Percentiles rank a stretch among this genome's conserved stretches.
phyloP scores from a whole-genome alignment of 805 yeast genomes.

The Wickerhamomyces strasburgensis region DNA sequence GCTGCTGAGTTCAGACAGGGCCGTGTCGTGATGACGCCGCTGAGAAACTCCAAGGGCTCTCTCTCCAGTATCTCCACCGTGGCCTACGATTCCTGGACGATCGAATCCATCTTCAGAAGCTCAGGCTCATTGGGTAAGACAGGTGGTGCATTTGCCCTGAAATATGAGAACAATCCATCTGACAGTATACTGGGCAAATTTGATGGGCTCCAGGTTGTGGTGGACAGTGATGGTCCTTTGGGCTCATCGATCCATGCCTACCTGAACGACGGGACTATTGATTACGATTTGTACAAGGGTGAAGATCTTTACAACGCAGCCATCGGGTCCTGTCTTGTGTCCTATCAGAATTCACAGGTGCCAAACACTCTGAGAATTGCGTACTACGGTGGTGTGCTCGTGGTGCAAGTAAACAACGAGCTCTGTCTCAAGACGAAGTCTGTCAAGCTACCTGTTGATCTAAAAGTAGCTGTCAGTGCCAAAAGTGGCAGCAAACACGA shows the following conservation, averaged over 20 bases:
- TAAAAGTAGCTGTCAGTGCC: slow-evolving; percentile 53
- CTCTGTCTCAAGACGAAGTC: slow-evolving; percentile 63
- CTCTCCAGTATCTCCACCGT: slow-evolving; percentile 38
- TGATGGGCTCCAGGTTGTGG: slow-evolving; percentile 59
- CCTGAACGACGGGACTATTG: slow-evolving; percentile 52
- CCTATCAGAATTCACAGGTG: slow-evolving; percentile 62
- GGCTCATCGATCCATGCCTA: slow-evolving; percentile 53
- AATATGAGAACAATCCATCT: slow-evolving; percentile 19
- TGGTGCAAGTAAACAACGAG: slow-evolving; percentile 68
- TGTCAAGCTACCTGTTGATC: slow-evolving; percentile 39
- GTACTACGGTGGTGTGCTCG: slow-evolving; percentile 47
- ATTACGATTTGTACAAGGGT: slow-evolving; percentile 19
- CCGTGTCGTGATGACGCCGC: slow-evolving; percentile 48
- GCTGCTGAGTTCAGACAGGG: slow-evolving; percentile 44
- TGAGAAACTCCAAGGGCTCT: slow-evolving; percentile 35
- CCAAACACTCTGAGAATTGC: slow-evolving; percentile 67
- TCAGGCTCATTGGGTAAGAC: slow-evolving; percentile 45
- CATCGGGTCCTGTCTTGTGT: slow-evolving; percentile 52
- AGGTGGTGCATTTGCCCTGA: slow-evolving; percentile 51
- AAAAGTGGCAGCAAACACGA: slow-evolving; percentile 42
- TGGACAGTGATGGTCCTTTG: slow-evolving; percentile 45
- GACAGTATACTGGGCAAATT: slow-evolving; percentile 49
- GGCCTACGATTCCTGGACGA: slow-evolving; percentile 41
- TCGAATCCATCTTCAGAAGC: slow-evolving; percentile 61
- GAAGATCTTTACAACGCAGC: slow-evolving; percentile 29